Percentiles rank a stretch among this genome's conserved stretches.
phyloP scores from a whole-genome alignment of 164 flowering plant genomes.

The Euptelea pleiosperma region DNA sequence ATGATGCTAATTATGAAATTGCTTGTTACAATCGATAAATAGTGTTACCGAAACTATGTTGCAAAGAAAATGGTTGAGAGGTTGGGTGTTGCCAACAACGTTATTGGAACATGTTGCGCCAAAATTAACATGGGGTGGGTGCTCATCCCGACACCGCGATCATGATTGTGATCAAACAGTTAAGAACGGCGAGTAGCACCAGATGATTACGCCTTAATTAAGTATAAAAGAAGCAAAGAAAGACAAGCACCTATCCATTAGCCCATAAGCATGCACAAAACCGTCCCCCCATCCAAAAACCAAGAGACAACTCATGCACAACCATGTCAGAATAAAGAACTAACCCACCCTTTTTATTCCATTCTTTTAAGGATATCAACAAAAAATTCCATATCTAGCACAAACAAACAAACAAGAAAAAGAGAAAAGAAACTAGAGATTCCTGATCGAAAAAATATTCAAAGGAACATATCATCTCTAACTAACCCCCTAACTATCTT shows the following conservation, averaged over 20 bases:
- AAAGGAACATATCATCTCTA: no score
- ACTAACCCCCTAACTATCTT: not conserved
- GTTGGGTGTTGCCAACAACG: no score
- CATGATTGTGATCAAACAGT: not conserved
- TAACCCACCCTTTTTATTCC: not conserved
- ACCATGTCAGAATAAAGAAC: slow-evolving; percentile 13
- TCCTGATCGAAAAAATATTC: not conserved
- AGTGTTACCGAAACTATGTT: no score
- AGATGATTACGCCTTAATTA: not conserved
- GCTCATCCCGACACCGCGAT: not conserved
- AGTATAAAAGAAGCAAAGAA: not conserved
- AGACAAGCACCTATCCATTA: no score
- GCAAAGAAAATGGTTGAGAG: no score
- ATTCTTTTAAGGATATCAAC: not conserved
- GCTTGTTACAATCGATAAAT: no score
- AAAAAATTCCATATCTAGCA: not conserved
- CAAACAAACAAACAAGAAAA: slow-evolving; percentile 7
- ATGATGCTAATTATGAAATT: no score
- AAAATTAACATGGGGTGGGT: not conserved
- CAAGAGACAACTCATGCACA: slow-evolving; percentile 20
- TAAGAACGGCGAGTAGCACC: not conserved
- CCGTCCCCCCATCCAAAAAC: not conserved
- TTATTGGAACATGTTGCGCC: no score
- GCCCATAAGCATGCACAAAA: not conserved
- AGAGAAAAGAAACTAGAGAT: slow-evolving; percentile 3